Evolutionary conservation across 202 grass and related monocot genomes (phyloP), one percentile per base, ranked within the genome.

Genomic region (Setaria italica): DNA sequence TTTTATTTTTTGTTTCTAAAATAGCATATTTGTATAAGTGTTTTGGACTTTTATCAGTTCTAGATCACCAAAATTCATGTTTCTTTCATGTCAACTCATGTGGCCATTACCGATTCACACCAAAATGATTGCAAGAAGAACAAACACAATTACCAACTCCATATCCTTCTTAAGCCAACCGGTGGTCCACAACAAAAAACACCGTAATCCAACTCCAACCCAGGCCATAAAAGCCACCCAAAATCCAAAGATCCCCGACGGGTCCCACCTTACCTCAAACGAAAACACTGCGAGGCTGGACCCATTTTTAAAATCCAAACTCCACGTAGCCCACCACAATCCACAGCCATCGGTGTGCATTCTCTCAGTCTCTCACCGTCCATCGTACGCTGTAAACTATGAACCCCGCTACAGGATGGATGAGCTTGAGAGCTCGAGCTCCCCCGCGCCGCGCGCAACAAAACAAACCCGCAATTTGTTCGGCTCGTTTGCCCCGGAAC

Each of bases 391-490:
- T 19, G 84, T 86, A 83, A 90, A 90, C 66, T 58, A 78, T 9
- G 64, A 32, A 25, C 17, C 17, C 50, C 55, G 15, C 72, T 66
- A 47, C 84, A 74, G 57, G 71, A 42, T 45, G 43, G n/a, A 41
- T 41, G 39, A 41, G 39, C 5, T 41, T 41, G 39, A 41, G 39
- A 41, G 11, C 34, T 42, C 19, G 6, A 71, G 12, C 21, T 54
- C 14, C 39, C 39, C 39, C 0, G 39, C 39, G 39, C 20, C 60
- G 49, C 14, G 9, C 50, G 32, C 49, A 56, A 39, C 53, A 9
- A 83, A 68, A 86, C 65, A 82, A 78, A 21, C 48, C 57, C 65
- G 48, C 84, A 78, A 86, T 37, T 58, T 73, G 88, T 19, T 16
- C 5, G 79, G 1, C 54, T 62, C 57, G 25, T 66, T 83, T 70